Evolutionary conservation across 2,329 filamentous ascomycete species (phyloP).

Genomic region (Dactylellina haptotyla): DNA sequence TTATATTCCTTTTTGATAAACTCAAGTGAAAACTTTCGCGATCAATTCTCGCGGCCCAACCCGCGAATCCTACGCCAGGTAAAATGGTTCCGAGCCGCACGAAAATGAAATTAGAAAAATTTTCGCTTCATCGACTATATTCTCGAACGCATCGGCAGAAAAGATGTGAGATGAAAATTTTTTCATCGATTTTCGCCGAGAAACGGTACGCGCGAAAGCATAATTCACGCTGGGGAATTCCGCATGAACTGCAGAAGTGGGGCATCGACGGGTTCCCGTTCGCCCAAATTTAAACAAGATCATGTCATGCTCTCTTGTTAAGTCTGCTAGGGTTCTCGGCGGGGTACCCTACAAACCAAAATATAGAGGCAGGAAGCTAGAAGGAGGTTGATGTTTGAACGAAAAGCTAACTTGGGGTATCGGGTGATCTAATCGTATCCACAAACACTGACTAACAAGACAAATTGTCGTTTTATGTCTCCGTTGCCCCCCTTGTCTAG

Average conservation of each 20-base stretch:
- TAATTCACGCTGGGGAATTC: constrained; percentile 35
- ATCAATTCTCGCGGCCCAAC: neutral
- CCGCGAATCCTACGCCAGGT: too few species aligned
- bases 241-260: constrained; percentile 38
- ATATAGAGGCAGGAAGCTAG: too few species aligned
- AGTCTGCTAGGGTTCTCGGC: constrained; percentile 28
- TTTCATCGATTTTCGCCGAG: constrained; percentile 48
- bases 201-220: constrained; percentile 25
- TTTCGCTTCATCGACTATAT: too few species aligned
- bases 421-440: too few species aligned
- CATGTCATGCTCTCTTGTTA: constrained; percentile 47
- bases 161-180: constrained; percentile 19
- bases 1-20: neutral
- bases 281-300: constrained; percentile 36
- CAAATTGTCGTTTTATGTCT: constrained; percentile 14
- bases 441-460: constrained; percentile 7
- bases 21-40: neutral
- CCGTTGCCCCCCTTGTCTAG: constrained; percentile 36
- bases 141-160: constrained; percentile 10
- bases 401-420: neutral
- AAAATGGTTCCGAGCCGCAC: neutral
- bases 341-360: constrained; percentile 30
- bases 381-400: constrained; percentile 14
- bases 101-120: constrained; percentile 4
- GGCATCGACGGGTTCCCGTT: constrained; percentile 40